A percentile compares a stretch with the other conserved stretches of the same genome.
Conservation (phyloP, 169 alveolate species). For the Perkinsus marinus region DNA sequence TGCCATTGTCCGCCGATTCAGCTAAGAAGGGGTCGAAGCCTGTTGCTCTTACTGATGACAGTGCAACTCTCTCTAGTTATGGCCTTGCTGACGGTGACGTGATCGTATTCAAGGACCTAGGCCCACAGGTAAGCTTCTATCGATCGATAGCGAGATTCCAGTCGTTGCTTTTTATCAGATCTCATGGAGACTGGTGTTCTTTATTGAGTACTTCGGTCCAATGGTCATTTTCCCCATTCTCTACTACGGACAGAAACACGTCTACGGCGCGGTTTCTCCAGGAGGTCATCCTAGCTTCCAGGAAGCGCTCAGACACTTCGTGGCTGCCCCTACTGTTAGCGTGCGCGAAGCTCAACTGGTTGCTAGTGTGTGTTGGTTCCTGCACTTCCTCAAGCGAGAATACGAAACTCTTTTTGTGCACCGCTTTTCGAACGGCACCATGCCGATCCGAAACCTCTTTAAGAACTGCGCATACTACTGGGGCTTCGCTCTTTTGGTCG, state of each 20-base stretch:
- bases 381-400: constrained; percentile 90
- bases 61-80: constrained; percentile 23
- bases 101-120: background rate
- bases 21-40: background rate
- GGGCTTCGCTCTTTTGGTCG: constrained; percentile 75
- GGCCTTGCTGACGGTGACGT: background rate
- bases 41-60: background rate
- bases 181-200: constrained; percentile 88
- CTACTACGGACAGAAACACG: constrained; percentile 57
- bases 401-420: constrained; percentile 91
- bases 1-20: background rate
- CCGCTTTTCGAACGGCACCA: constrained; percentile 86
- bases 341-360: background rate
- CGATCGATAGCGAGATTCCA: background rate
- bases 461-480: constrained; percentile 92
- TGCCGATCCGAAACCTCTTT: constrained; percentile 84
- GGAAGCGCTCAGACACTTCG: background rate
- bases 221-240: constrained; percentile 76
- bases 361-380: constrained; percentile 17
- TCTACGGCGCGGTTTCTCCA: constrained; percentile 44
- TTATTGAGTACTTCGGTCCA: constrained; percentile 94
- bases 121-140: background rate
- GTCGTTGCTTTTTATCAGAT: constrained; percentile 48
- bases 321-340: background rate
- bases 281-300: background rate